Evolutionary conservation across 1,284 basidiomycete genomes (phyloP).

Genomic region (Caloboletus inedulis): DNA sequence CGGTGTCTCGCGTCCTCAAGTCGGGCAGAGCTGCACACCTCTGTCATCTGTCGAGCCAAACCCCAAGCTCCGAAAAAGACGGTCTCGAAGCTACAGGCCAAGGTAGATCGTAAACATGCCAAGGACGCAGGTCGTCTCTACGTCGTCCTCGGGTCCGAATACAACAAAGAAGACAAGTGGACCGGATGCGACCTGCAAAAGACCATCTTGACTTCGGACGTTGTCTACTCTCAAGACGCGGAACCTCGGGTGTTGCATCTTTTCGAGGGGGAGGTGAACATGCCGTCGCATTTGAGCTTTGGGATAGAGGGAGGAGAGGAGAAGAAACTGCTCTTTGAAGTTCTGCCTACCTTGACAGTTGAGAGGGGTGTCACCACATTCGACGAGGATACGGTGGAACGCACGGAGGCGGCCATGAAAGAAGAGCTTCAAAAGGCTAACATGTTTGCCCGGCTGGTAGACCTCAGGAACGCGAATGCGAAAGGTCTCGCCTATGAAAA

Average conservation of each 20-base stretch:
- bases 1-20: constrained; percentile 45
- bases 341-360: constrained; percentile 50
- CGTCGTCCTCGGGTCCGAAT: constrained; percentile 68
- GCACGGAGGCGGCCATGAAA: constrained; percentile 23
- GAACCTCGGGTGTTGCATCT: constrained; percentile 15
- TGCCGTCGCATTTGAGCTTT: constrained; percentile 56
- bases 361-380: constrained; percentile 25
- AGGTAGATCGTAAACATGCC: constrained; percentile 42
- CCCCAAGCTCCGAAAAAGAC: constrained; percentile 40
- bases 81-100: constrained; percentile 51
- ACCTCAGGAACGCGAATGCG: constrained; percentile 85
- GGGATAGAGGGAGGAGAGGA: constrained; percentile 57
- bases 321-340: constrained; percentile 55
- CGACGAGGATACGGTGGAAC: constrained; percentile 19
- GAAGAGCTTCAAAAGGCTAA: constrained; percentile 60
- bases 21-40: constrained; percentile 53
- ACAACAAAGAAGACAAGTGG: constrained; percentile 65
- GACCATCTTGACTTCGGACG: constrained; percentile 55
- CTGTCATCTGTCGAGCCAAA: constrained; percentile 40
- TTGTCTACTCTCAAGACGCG: constrained; percentile 35
- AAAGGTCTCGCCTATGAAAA: constrained; percentile 86
- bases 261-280: constrained; percentile 35
- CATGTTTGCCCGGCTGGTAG: constrained; percentile 68
- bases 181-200: constrained; percentile 58
- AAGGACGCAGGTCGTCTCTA: constrained; percentile 54